These are phyloP conservation scores for Linderina pennispora DNA, from an alignment of 192 early-diverging fungal species.

Conservation along the genomic window DNA sequence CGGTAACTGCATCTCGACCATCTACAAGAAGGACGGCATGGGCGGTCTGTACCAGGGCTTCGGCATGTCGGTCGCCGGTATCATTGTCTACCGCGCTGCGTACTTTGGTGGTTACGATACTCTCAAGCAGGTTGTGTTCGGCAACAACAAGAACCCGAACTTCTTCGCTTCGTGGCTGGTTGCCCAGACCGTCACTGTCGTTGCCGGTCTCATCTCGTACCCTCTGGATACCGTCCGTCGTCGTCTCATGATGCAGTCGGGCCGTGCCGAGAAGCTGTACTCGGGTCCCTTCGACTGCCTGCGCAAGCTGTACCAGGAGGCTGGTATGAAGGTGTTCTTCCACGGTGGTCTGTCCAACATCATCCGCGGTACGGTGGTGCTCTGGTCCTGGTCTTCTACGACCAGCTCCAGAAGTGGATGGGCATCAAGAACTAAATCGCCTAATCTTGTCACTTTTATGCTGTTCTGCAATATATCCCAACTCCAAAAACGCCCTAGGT, in stretches of 20 bases:
- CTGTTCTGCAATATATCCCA: no score
- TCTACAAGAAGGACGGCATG: constrained; percentile 76
- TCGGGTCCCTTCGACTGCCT: constrained; percentile 68
- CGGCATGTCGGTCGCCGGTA: constrained; percentile 71
- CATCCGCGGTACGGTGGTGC: constrained; percentile 90
- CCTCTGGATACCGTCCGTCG: constrained; percentile 92
- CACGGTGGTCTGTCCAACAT: constrained; percentile 96
- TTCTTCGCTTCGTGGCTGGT: constrained; percentile 41
- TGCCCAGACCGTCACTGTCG: constrained; percentile 66
- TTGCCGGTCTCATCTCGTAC: constrained; percentile 76
- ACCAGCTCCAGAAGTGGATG: constrained; percentile 53
- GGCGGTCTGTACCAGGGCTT: constrained; percentile 89
- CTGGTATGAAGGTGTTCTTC: constrained; percentile 81
- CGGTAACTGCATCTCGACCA: constrained; percentile 58
- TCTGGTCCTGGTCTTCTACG: constrained; percentile 71
- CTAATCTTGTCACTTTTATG: no score
- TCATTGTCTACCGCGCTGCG: constrained; percentile 53
- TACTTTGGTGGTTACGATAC: constrained; percentile 59
- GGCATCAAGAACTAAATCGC: constrained; percentile 9
- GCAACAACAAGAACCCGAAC: constrained; percentile 6
- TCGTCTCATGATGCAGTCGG: constrained; percentile 90
- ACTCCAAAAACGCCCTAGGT: no score
- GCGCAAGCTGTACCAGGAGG: constrained; percentile 53
- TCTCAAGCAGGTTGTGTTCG: constrained; percentile 10
- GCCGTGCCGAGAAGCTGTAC: constrained; percentile 78